phyloP scores from a whole-genome alignment of 306 rosid genomes.

The Trifolium repens region DNA sequence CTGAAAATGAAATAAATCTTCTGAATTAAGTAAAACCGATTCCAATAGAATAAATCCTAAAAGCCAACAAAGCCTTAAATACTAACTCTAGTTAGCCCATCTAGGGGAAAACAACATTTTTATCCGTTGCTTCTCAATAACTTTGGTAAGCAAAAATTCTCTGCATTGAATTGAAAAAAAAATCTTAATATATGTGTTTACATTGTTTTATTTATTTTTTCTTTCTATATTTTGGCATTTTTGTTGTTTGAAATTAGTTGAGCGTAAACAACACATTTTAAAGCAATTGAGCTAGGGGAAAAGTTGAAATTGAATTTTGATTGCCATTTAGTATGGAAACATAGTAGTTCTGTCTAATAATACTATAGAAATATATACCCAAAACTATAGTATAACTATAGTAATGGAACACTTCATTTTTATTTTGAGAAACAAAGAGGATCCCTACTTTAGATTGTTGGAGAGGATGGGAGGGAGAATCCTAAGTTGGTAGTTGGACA shows the following conservation, averaged over 20 bases:
- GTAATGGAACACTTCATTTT: neutral
- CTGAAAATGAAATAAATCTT: neutral
- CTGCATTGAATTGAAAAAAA: neutral
- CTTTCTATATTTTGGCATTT: neutral
- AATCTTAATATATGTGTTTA: neutral
- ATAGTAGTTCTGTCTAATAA: neutral
- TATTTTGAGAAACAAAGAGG: neutral
- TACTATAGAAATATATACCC: neutral
- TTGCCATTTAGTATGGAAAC: neutral
- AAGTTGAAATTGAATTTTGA: neutral
- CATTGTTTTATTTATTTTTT: neutral
- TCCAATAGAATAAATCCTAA: slow-evolving; percentile 11
- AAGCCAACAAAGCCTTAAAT: neutral
- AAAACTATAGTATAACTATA: neutral
- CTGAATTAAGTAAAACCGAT: neutral
- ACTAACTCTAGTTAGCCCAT: neutral
- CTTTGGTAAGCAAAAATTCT: neutral
- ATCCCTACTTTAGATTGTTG: neutral
- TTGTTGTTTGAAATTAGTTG: neutral
- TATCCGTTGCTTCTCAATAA: neutral
- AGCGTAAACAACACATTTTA: neutral
- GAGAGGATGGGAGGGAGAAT: neutral
- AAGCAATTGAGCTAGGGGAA: neutral
- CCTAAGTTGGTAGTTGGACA: neutral
- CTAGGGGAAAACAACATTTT: neutral